Base-by-base conservation (phyloP, 768 basidiomycete species). In the Rhodotorula kratochvilovae region DNA sequence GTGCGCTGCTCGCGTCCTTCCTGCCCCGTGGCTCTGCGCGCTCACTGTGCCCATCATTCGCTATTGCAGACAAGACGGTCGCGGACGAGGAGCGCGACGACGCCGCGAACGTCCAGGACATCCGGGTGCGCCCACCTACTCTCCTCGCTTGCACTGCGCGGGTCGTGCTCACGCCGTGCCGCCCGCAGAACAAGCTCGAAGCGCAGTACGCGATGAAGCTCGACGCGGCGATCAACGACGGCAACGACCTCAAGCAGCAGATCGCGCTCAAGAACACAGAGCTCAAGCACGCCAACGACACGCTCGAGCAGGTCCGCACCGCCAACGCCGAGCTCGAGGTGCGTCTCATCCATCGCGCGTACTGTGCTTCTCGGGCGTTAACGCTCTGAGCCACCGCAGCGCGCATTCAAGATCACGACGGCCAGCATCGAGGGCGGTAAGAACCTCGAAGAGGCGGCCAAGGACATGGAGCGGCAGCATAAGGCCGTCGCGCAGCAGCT, bases 271-370 rank as follows among this genome's bases (percentile, higher is more conserved):
- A 88, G 79, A 83, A 83, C 48, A 90, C 88, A 69, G 96, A 99
- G 81, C 86, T 92, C 64, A 88, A 91, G 69, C 87, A 85, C 73
- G 83, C 95, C 73, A 90, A 91, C 77, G 86, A 88, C 57, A 88
- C 90, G 12, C 88, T 96, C 68, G 95, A 98, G 79, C 90, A 89
- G 80, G 85, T 96, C 77, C 94, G 95, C 83, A 89, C 90, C 78
- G 90, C 96, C 72, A 98, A 97, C 78, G 96, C 98, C 80, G 95
- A 98, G 79, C 86, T 99, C 66, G 98, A 99, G 87, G 95, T 96
- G 76, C 73, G 82, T 57, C 46, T 39, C 39, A 7, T 13, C 48
- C 61, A 66, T 25, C 48, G 2, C 3, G 3, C 5, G 23, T 12
- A 27, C 25, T 7, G 15, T 25, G 27, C 10, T 27, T 50, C 23